These are phyloP conservation scores for Calocybe gambosa DNA, from an alignment of 1,284 basidiomycete genomes.

Conservation along the genomic window DNA sequence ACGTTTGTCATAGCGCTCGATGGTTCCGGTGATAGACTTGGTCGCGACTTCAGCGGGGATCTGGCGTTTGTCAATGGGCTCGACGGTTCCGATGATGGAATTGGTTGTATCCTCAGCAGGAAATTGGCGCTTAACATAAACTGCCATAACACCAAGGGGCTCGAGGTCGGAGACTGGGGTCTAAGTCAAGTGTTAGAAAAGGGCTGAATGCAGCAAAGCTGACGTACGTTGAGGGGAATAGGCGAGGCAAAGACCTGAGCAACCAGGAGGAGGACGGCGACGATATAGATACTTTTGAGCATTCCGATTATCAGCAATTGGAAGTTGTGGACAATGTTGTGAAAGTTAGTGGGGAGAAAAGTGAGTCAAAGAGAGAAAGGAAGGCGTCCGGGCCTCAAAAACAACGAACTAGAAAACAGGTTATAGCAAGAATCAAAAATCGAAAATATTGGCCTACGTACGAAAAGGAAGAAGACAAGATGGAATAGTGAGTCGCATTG, in stretches of 20 bases:
- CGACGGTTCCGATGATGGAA: constrained; percentile 18
- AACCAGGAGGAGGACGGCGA: constrained; percentile 36
- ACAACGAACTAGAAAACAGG: not conserved
- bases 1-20: constrained; percentile 24
- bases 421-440: not conserved
- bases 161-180: constrained; percentile 16
- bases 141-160: not conserved
- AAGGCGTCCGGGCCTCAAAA: constrained; percentile 22
- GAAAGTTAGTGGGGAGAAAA: constrained; percentile 23
- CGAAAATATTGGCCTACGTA: not conserved
- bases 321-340: constrained; percentile 10
- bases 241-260: constrained; percentile 41
- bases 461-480: constrained; percentile 17
- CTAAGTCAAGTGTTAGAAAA: constrained; percentile 3
- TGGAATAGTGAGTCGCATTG: constrained; percentile 10
- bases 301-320: constrained; percentile 26
- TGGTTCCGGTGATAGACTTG: constrained; percentile 25
- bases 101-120: constrained; percentile 30
- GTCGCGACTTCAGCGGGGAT: constrained; percentile 30
- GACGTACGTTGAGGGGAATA: constrained; percentile 37
- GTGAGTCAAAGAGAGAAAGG: constrained; percentile 14
- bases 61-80: constrained; percentile 21
- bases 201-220: not conserved
- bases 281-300: constrained; percentile 37
- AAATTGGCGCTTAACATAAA: constrained; percentile 23